Evolutionary conservation across 2,329 filamentous ascomycete genomes (phyloP), one percentile per base, ranked within the genome.

Genomic region (Aureobasidium sp.): DNA sequence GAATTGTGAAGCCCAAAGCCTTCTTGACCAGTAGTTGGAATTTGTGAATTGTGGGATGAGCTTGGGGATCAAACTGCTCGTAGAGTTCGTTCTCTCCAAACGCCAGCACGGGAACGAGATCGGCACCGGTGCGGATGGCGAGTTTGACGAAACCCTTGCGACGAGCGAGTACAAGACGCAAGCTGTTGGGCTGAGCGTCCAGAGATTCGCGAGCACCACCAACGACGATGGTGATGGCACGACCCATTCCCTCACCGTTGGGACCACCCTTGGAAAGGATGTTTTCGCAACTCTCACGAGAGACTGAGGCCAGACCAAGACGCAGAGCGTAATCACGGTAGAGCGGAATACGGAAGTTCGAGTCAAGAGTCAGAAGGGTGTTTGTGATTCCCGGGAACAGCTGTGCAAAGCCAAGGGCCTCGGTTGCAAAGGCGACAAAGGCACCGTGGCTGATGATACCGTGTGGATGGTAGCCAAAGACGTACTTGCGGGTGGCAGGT

Each of bases 51-150:
- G 84, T 78, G 1, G 93, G 91, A 70, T 96, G 90, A 35, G 84
- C 81, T 64, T 86, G 82, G 1, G 89, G 85, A 66, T 87, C 84
- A 57, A 97, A 80, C 75, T 97, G 93, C 66, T 97, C 90, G 78
- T 97, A 99, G 2, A 97, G 78, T 68, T 97, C 90, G 72, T 97
- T 97, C 77, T 99, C 94, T 48, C 94, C 94, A 71, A 99, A 97
- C 0, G 87, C 88, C 19, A 99, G 80, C 2, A 96, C 90, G 0
- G 94, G 94, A 0, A 99, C 93, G 0, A 99, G 81, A 70, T 97
- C 93, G 1, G 94, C 93, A n/a, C 93, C 92, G 2, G 88, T 91
- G 50, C 91, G 85, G 63, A 97, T 87, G 0, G 93, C 94, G 73
- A 97, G 83, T 78, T 96, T 97, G 73, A 97, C 82, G 70, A 97